Evolutionary conservation across 208 protist species (phyloP), one percentile per base, ranked within the genome.

Genomic region (Blechomonas ayalai): DNA sequence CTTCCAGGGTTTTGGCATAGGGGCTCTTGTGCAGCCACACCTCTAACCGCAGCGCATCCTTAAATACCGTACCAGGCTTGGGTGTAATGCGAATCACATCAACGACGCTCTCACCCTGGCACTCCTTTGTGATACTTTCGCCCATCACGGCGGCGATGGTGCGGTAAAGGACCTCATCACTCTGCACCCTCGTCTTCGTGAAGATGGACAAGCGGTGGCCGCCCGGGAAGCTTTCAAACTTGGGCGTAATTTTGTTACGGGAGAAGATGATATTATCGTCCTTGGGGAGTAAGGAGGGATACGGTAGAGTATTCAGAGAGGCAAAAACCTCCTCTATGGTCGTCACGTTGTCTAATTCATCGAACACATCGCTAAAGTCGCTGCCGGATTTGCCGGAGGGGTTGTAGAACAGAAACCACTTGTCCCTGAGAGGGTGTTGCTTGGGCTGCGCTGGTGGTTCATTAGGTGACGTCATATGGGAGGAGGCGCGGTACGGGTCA

Each of bases 331-430:
- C 73, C 51, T 92, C 84, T 10, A 85, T 72, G 27, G 62, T 85
- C 5, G 56, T 35, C 27, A 92, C 77, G 52, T 80, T 75, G 56
- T 85, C 84, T 22, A 89, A 56, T 24, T 86, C 72, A 28, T 69
- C 65, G 4, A 65, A 53, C 19, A 69, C 58, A 31, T 82, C 72
- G 40, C 68, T 67, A 46, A 69, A 60, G 23, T 62, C 45, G 23
- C 74, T 59, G n/a, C 52, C 61, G 9, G 53, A 54, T 32, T 80
- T 77, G 1, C 63, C 45, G 28, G 67, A 53, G 8, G 67, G 71
- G 26, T 82, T 82, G 59, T 89, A 92, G 35, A 73, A 85, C 7
- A 90, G 67, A 46, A 74, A 80, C 81, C 84, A 92, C 23, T 76
- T 71, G 40, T 85, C 73, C 67, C 85, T 89, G 18, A 92, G 62